Evolutionary conservation across 1,139 yeast species (phyloP), one percentile per base, ranked within the genome.

Genomic region (Geotrichum bryndzae): DNA sequence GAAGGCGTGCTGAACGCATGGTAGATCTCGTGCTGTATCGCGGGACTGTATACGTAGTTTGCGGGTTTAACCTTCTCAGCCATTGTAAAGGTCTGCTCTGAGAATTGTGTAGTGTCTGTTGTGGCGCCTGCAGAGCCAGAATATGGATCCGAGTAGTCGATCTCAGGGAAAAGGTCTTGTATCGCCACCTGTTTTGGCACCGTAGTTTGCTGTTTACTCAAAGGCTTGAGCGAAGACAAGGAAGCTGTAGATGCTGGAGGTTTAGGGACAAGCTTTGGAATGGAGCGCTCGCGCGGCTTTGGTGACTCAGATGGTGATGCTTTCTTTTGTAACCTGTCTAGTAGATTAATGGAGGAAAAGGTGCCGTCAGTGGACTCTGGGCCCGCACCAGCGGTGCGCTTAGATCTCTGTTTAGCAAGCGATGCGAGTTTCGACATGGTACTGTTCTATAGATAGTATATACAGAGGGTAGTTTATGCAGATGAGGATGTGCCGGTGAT

Each of bases 1-100:
- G 96, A 88, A 15, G 91, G 92, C 64, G 80, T 77, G 25, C 75
- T 73, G 70, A 91, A 91, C 65, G 86, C 88, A 3, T 27, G 48
- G 48, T 41, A 46, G 7, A 59, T 33, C 23, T 45, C 46, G 7
- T 25, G 25, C 22, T 54, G 50, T n/a, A 29, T 35, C 22, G 61
- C 23, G 7, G 59, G 61, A 15, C 50, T 29, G 45, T 54, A 59
- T 1, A 59, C 54, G 35, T 41, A 59, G 27, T 56, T 57, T 7
- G 52, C 31, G 8, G 38, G 7, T 2, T 48, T 38, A 5, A 18
- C n/a, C 11, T 54, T 6, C 51, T n/a, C 22, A 38, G 29, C 4
- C 8, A 10, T 11, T 13, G 51, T n/a, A 11, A 38, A 13, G 1
- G 50, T 23, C 25, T 23, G 51, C 29, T 51, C 50, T n/a, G 45